Evolutionary conservation across 441 rosid genomes (phyloP).

Genomic region (Euphorbia schlechtendalii): DNA sequence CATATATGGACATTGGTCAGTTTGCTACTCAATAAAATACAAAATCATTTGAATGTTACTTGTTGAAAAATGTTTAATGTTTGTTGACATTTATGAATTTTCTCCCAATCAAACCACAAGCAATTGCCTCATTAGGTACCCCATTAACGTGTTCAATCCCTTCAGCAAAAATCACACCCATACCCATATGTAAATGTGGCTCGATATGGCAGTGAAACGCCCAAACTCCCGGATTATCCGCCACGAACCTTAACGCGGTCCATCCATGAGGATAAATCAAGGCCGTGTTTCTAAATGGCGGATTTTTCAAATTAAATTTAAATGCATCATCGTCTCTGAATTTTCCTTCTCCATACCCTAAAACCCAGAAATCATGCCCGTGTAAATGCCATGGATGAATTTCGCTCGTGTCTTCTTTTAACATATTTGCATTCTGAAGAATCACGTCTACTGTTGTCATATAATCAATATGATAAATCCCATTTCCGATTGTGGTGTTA

Average conservation of each 20-base stretch:
- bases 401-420: constrained; percentile 37
- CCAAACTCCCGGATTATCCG: constrained; percentile 91
- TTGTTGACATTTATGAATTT: background rate
- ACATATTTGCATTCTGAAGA: constrained; percentile 57
- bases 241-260: constrained; percentile 73
- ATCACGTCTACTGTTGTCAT: constrained; percentile 57
- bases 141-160: constrained; percentile 34
- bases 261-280: constrained; percentile 66
- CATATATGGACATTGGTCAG: too few relatives aligned
- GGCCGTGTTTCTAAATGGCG: constrained; percentile 60
- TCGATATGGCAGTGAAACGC: constrained; percentile 89
- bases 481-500: constrained; percentile 42
- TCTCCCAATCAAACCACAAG: constrained; percentile 54
- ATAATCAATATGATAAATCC: constrained; percentile 37
- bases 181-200: constrained; percentile 89
- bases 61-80: background rate
- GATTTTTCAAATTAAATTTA: constrained; percentile 52
- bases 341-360: constrained; percentile 70
- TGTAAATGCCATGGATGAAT: constrained; percentile 93
- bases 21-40: too few relatives aligned
- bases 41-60: too few relatives aligned
- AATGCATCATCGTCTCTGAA: constrained; percentile 31
- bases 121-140: constrained; percentile 49
- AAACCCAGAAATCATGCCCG: constrained; percentile 80
- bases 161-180: constrained; percentile 76